Percentiles rank a stretch among this genome's conserved stretches.
Evolutionary conservation across 2,329 filamentous ascomycete genomes (phyloP).

Genomic region (Penicillium glabrum): DNA sequence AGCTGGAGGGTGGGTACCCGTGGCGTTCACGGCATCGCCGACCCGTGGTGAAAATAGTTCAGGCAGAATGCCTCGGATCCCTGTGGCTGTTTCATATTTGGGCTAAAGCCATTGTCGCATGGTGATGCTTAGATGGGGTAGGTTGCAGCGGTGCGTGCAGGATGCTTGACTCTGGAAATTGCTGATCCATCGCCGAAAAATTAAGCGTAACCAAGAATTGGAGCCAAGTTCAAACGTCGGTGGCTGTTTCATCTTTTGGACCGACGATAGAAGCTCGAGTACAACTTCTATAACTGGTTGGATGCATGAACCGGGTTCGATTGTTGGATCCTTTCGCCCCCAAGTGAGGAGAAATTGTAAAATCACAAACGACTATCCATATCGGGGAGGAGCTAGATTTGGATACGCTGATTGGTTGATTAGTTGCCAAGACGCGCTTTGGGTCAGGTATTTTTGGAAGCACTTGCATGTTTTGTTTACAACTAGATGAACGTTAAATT

Average conservation of each 20-base stretch:
- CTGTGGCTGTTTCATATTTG: neutral
- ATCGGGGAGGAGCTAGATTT: neutral
- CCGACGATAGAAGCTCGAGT: neutral
- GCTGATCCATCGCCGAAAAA: neutral
- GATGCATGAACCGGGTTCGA: neutral
- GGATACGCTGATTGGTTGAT: neutral
- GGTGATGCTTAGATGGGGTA: neutral
- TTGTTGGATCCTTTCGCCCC: neutral
- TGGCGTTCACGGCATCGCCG: neutral
- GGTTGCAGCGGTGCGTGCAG: neutral
- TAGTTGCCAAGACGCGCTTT: neutral
- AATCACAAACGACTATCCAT: neutral
- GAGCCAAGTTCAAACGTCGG: neutral
- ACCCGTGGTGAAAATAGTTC: neutral
- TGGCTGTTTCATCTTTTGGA: neutral
- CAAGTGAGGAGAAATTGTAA: neutral
- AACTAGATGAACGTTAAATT: neutral
- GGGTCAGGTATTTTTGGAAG: neutral
- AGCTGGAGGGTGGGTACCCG: too few relatives aligned
- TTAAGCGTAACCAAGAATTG: neutral
- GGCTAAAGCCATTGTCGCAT: neutral
- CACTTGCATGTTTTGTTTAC: neutral
- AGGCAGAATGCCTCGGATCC: neutral
- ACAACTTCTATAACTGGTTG: neutral
- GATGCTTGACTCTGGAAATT: neutral